A percentile compares a stretch with the other conserved stretches of the same genome.
These are phyloP conservation scores for Calendula officinalis DNA, from an alignment of 129 eudicot species.

Conservation along the genomic window DNA sequence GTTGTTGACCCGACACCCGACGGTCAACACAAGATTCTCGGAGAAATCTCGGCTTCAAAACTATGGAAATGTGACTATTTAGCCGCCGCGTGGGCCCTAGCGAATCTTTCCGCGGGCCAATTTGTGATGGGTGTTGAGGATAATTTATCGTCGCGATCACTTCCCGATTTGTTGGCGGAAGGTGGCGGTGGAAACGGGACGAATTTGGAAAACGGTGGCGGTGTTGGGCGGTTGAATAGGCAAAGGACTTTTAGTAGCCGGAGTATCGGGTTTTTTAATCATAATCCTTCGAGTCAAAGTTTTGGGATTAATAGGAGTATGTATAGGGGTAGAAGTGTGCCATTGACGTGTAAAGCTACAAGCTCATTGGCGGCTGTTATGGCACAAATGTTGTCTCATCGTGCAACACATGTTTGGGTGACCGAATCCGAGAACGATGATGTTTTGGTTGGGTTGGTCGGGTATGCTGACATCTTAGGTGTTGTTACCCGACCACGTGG, in stretches of 20 bases:
- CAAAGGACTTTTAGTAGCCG: conserved; percentile 73
- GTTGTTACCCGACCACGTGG: conserved; percentile 70
- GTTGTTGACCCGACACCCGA: conserved; percentile 73
- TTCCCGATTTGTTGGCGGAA: conserved; percentile 42
- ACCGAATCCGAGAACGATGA: conserved; percentile 75
- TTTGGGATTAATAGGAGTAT: conserved; percentile 63
- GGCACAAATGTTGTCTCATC: conserved; percentile 97
- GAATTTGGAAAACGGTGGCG: conserved; percentile 28
- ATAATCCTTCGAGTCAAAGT: conserved; percentile 44
- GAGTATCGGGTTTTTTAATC: conserved; percentile 67
- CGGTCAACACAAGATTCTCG: conserved; percentile 66
- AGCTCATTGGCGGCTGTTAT: conserved; percentile 92
- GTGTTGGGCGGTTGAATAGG: conserved; percentile 38
- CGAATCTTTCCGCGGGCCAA: conserved; percentile 79
- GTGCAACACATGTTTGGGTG: conserved; percentile 98
- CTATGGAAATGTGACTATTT: conserved; percentile 91
- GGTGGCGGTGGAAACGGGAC: conserved; percentile 3
- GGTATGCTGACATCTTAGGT: conserved; percentile 75
- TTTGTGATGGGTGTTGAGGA: conserved; percentile 97
- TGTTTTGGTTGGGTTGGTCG: conserved; percentile 73
- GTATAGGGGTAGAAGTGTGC: conserved; percentile 91
- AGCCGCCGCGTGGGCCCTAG: conserved; percentile 94
- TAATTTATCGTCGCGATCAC: conserved; percentile 40
- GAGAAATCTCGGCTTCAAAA: conserved; percentile 86
- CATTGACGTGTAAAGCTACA: conserved; percentile 70